A percentile compares a stretch with the other conserved stretches of the same genome.
Evolutionary conservation across 495 filamentous ascomycete genomes (phyloP).

Genomic region (Lepidopterella palustris): DNA sequence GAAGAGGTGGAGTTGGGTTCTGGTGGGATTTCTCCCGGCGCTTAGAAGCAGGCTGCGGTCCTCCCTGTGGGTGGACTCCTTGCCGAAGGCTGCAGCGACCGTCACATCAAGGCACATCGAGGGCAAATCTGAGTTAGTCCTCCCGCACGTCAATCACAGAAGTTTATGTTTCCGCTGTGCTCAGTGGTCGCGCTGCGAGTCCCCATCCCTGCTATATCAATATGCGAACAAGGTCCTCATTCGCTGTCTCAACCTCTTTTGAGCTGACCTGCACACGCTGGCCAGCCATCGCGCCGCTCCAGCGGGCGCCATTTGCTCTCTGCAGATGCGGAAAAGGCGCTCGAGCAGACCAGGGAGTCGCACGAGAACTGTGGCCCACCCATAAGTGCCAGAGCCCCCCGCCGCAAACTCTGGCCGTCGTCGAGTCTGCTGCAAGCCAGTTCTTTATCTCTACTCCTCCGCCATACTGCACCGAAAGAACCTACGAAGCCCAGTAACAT

Average conservation of each 20-base stretch:
- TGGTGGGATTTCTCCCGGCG: not conserved
- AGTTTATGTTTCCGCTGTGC: not conserved
- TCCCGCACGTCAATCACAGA: constrained; percentile 8
- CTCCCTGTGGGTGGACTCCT: constrained; percentile 1
- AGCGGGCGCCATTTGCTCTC: constrained; percentile 9
- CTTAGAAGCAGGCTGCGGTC: constrained; percentile 1
- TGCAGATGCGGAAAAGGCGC: constrained; percentile 1
- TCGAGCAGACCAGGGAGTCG: not conserved
- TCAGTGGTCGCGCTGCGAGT: constrained; percentile 15
- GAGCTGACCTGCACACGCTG: constrained; percentile 12
- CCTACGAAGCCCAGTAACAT: no score
- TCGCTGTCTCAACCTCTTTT: not conserved
- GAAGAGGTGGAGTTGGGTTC: not conserved
- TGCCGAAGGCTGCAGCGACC: constrained; percentile 9
- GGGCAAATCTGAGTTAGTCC: not conserved
- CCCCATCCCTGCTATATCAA: constrained; percentile 3
- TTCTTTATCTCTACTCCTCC: not conserved
- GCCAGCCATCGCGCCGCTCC: constrained; percentile 7
- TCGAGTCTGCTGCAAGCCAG: constrained; percentile 2
- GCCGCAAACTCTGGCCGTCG: not conserved
- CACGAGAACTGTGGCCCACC: constrained; percentile 2
- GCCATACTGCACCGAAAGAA: not conserved
- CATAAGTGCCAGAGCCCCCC: constrained; percentile 7
- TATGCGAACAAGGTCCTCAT: not conserved
- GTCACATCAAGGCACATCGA: constrained; percentile 6